Percentiles rank a stretch among this genome's conserved stretches.
These are phyloP conservation scores for Monarda citriodora DNA, from an alignment of 305 asterid genomes.

Conservation along the genomic window DNA sequence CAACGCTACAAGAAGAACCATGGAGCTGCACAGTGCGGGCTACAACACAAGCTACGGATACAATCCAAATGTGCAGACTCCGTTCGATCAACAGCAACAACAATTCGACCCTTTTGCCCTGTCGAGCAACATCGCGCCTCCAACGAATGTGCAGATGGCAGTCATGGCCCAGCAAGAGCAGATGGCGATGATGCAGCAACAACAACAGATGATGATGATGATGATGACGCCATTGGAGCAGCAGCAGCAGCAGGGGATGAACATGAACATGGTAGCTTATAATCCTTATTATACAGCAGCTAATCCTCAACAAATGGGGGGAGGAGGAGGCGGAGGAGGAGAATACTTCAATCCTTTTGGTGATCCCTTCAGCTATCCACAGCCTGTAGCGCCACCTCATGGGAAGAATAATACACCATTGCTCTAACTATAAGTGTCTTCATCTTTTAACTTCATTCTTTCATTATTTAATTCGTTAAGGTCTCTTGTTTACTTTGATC, in stretches of 20 bases:
- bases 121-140: constrained; percentile 44
- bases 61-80: constrained; percentile 26
- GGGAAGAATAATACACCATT: constrained; percentile 28
- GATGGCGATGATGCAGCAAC: constrained; percentile 23
- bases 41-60: constrained; percentile 45
- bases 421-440: too few species aligned
- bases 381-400: constrained; percentile 27
- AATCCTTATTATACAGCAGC: constrained; percentile 32
- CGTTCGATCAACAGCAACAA: constrained; percentile 29
- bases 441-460: too few species aligned
- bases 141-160: constrained; percentile 71
- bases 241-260: constrained; percentile 17
- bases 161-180: constrained; percentile 67
- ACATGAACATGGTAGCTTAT: constrained; percentile 34
- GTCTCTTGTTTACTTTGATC: too few species aligned
- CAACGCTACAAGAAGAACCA: constrained; percentile 56
- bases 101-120: constrained; percentile 58
- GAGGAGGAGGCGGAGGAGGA: constrained; percentile 14
- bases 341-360: constrained; percentile 48
- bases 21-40: constrained; percentile 74
- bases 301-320: neutral
- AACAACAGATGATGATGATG: constrained; percentile 22
- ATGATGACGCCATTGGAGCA: constrained; percentile 11
- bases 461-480: too few species aligned
- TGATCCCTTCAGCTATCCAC: constrained; percentile 46